Conservation (phyloP, 2,329 filamentous ascomycete species). For the Ceratocystis albifundus region DNA sequence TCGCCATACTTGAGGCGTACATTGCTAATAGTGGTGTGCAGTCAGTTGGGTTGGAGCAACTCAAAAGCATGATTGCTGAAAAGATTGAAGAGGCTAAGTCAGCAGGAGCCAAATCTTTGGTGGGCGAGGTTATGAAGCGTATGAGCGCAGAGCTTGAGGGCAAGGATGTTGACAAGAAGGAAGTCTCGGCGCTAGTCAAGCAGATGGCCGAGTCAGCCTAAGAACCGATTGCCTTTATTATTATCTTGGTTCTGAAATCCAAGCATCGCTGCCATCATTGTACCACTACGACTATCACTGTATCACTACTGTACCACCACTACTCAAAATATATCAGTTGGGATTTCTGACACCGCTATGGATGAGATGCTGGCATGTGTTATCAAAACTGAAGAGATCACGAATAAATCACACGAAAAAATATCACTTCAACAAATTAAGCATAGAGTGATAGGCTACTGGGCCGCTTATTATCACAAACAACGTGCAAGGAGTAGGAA, state of each 20-base stretch:
- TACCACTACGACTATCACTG: not conserved
- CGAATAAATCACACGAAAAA: not conserved
- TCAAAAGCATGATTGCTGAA: conserved; percentile 42
- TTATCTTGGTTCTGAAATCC: not conserved
- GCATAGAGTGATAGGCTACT: not conserved
- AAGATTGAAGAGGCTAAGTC: conserved; percentile 43
- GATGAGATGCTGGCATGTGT: not conserved
- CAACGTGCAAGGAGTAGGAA: not conserved
- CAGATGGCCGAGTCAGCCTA: conserved; percentile 28
- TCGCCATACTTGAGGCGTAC: conserved; percentile 55
- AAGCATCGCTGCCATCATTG: not conserved
- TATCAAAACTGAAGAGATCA: not conserved
- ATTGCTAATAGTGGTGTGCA: conserved; percentile 47
- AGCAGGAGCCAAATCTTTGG: conserved; percentile 35
- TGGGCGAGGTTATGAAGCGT: conserved; percentile 54
- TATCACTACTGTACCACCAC: conserved; percentile 18
- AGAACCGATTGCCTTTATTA: not conserved
- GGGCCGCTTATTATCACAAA: not conserved
- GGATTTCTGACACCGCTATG: not conserved
- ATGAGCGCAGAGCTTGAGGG: conserved; percentile 47
- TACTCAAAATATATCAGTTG: not conserved
- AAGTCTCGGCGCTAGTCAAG: conserved; percentile 51
- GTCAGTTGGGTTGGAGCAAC: conserved; percentile 46
- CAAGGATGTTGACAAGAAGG: conserved; percentile 51
- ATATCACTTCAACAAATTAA: not conserved